phyloP scores from a whole-genome alignment of 139 green algal genomes.

The Chlorella vulgaris region DNA sequence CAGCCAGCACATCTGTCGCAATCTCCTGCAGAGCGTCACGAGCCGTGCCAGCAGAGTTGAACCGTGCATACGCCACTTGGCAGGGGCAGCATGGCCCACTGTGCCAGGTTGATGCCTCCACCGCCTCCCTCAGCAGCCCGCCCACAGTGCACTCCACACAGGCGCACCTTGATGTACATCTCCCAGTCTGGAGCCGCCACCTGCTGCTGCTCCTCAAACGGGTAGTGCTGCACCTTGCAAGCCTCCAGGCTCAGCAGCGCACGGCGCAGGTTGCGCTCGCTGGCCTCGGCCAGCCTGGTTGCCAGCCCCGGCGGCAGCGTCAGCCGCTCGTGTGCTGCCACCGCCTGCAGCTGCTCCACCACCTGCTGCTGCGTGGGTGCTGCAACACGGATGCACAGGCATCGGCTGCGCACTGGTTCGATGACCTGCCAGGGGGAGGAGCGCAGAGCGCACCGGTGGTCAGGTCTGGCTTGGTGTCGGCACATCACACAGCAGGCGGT shows the following conservation, averaged over 20 bases:
- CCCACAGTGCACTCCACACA: background rate
- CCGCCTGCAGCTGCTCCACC: conserved; percentile 64
- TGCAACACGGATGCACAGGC: conserved; percentile 89
- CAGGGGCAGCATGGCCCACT: too few relatives aligned
- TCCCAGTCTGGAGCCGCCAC: conserved; percentile 91
- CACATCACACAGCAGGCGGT: background rate
- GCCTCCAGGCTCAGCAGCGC: conserved; percentile 93
- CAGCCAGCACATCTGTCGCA: conserved; percentile 79
- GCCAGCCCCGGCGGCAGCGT: conserved; percentile 69
- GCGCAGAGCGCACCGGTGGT: too few relatives aligned
- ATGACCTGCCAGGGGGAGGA: conserved; percentile 69
- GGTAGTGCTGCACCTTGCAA: conserved; percentile 67
- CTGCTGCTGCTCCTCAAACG: conserved; percentile 64
- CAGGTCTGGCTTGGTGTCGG: background rate
- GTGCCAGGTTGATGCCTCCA: background rate
- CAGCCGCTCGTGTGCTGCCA: conserved; percentile 83
- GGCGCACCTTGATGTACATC: conserved; percentile 84
- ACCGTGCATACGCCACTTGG: too few relatives aligned
- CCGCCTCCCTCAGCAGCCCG: background rate
- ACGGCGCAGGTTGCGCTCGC: conserved; percentile 84
- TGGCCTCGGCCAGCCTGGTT: conserved; percentile 60
- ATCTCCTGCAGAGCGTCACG: conserved; percentile 76
- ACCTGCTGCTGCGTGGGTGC: conserved; percentile 75
- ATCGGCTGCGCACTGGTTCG: conserved; percentile 91
- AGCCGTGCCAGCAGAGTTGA: too few relatives aligned